Evolutionary conservation across 371 early-diverging fungal genomes (phyloP), one percentile per base, ranked within the genome.

Genomic region (Lichtheimia ramosa): DNA sequence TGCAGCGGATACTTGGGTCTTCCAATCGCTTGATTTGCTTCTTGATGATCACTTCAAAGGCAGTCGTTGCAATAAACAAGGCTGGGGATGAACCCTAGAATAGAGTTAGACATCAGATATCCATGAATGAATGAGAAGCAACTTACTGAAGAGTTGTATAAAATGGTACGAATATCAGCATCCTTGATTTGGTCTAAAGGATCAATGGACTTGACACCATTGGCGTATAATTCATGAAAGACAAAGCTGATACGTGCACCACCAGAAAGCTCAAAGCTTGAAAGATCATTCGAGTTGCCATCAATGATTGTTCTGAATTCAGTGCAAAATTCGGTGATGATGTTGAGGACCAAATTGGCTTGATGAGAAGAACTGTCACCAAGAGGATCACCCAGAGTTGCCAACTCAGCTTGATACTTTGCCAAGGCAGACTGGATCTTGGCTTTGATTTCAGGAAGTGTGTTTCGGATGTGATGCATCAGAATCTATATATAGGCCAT

Each of bases 201-300:
- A 74, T 99, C 97, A 68, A 99, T 87, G 23, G 84, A 79, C 61
- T 94, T 92, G 68, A 99, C 85, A 49, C 94, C 96, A 65, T 87
- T 87, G 13, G 91, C 81, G 70, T 89, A 99, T 48, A 97, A 87
- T 66, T 96, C 96, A 75, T 99, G 98, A 77, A 99, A 97, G 43
- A 99, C 98, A 85, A 95, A 99, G 64, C 92, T 89, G 58, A 99
- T 94, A 70, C 99, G 92, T 5, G 99, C 99, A 68, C 99, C 99
- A 62, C 99, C 99, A 24, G 93, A 89, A 2, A 99, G 83, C 77
- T 99, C 99, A 75, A 90, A 92, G 46, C 92, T 88, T 4, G 95
- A 88, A 24, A 96, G 79, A 53, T 98, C 98, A 52, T 91, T 87
- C 4, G 96, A 90, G 57, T 93, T 96, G 66, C 98, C 99, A 59